Evolutionary conservation across 768 basidiomycete species (phyloP), one percentile per base, ranked within the genome.

Genomic region (Tremella fuciformis): DNA sequence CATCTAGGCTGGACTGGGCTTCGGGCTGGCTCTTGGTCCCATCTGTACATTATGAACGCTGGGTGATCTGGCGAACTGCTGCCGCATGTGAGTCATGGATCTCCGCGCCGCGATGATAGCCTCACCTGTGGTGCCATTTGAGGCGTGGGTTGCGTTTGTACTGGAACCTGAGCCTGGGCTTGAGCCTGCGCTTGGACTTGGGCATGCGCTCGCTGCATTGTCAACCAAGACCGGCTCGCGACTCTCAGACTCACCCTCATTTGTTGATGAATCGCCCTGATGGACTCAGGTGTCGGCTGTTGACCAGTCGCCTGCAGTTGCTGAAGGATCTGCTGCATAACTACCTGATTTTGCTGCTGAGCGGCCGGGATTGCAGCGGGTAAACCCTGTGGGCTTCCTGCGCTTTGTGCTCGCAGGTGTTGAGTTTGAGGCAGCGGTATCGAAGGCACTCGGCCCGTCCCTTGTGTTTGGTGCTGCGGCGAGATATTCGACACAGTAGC

Each of bases 61-160:
- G 8, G 67, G 70, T 7, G 70, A 66, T 46, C 67, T 26, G 6
- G 65, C 61, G 41, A 64, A 66, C 8, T 66, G 65, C 15, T 59
- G 46, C 56, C 65, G 47, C n/a, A 51, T 19, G 18, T 8, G 39
- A 42, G 62, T 44, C 56, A 50, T 25, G 21, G 21, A 8, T 38
- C 21, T 16, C 18, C 47, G 19, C 22, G 4, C 3, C 15, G 25
- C 24, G 16, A 2, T 24, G 19, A 21, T 15, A 42, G 18, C 49
- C 42, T 18, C 44, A 49, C 48, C 24, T 50, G 54, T 34, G 58
- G 58, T 16, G 56, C 53, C 21, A 40, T 50, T 22, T 63, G 61
- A 34, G 42, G 24, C 13, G 46, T 46, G 50, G 59, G 57, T 24
- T 59, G 61, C 8, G 58, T 52, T 50, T 60, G 56, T 18, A 51